Conservation (phyloP, 169 alveolate genomes). For the Plasmodium malariae region DNA sequence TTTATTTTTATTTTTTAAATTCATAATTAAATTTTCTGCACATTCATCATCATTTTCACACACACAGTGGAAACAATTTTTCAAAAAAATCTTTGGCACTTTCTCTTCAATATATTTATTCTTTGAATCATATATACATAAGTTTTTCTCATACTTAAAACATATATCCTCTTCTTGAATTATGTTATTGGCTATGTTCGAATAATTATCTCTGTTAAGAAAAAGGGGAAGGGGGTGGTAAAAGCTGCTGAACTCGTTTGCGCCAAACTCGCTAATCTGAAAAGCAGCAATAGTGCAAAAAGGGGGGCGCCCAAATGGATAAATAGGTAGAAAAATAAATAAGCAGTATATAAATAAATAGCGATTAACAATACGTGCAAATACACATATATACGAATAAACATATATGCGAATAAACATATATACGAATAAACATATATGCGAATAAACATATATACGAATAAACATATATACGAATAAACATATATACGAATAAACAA, state of each 20-base stretch:
- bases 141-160: slow-evolving; percentile 21
- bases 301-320: too few relatives aligned
- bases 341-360: too few relatives aligned
- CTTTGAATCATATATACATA: slow-evolving; percentile 68
- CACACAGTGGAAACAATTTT: slow-evolving; percentile 52
- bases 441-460: neutral
- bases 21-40: slow-evolving; percentile 27
- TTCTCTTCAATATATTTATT: slow-evolving; percentile 65
- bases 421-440: neutral
- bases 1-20: slow-evolving; percentile 69
- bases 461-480: neutral
- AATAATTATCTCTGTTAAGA: slow-evolving; percentile 8
- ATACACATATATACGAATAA: neutral
- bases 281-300: neutral
- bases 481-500: too few relatives aligned
- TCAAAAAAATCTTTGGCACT: neutral
- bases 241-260: neutral
- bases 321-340: too few relatives aligned
- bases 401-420: neutral
- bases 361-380: too few relatives aligned
- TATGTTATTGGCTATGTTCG: slow-evolving; percentile 6
- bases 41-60: slow-evolving; percentile 74
- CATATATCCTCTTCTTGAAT: slow-evolving; percentile 14
- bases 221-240: slow-evolving; percentile 36
- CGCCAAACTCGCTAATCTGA: slow-evolving; percentile 49